Evolutionary conservation across 2,329 filamentous ascomycete species (phyloP).

Genomic region (Aspergillus sp.): DNA sequence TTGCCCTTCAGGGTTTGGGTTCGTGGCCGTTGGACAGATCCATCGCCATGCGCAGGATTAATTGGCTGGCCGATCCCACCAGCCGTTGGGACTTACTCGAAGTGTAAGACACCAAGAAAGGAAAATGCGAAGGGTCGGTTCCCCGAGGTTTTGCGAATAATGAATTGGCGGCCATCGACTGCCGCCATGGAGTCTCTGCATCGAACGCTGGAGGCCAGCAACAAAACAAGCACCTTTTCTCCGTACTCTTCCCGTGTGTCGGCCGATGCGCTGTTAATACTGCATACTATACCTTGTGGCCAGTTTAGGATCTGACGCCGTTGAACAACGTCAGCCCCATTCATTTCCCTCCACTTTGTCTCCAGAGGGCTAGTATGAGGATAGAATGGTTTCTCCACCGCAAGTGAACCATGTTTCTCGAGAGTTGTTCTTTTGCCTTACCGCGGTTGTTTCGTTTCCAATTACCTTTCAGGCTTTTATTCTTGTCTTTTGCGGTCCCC

Average conservation of each 20-base stretch:
- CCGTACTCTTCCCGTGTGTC: slow-evolving; percentile 11
- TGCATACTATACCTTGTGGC: background rate
- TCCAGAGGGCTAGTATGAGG: background rate
- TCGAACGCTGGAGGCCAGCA: background rate
- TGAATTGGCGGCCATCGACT: background rate
- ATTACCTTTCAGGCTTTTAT: background rate
- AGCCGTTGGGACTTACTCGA: slow-evolving; percentile 20
- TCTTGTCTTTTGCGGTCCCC: background rate
- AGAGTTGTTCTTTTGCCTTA: slow-evolving; percentile 6
- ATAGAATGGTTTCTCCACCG: slow-evolving; percentile 16
- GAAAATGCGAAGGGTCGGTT: slow-evolving; percentile 3
- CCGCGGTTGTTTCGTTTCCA: slow-evolving; percentile 1
- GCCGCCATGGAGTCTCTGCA: background rate
- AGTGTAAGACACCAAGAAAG: slow-evolving; percentile 17
- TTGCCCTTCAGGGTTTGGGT: slow-evolving; percentile 22
- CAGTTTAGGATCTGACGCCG: slow-evolving; percentile 19
- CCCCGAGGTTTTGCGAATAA: background rate
- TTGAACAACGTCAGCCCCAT: slow-evolving; percentile 15
- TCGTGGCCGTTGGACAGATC: slow-evolving; percentile 26
- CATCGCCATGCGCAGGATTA: slow-evolving; percentile 18
- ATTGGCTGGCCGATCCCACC: slow-evolving; percentile 19
- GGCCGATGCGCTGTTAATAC: slow-evolving; percentile 11
- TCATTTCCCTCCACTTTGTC: slow-evolving; percentile 16
- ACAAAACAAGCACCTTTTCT: background rate
- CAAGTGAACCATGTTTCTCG: slow-evolving; percentile 21